Conservation (phyloP, 768 basidiomycete species). For the Tricholoma saponaceum region DNA sequence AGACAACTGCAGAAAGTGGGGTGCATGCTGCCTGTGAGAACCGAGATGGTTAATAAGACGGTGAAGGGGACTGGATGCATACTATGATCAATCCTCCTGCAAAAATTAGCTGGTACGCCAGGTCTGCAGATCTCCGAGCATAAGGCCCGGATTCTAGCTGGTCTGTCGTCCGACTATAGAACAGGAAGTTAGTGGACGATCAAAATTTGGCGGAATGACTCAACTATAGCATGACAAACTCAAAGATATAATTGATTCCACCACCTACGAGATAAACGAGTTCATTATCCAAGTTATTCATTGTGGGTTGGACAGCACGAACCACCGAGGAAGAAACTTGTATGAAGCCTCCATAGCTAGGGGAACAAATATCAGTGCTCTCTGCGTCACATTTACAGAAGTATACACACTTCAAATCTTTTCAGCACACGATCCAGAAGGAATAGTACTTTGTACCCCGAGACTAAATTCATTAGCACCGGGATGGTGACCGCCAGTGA, state of each 20-base stretch:
- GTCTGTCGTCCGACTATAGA: slow-evolving; percentile 56
- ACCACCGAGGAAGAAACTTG: slow-evolving; percentile 75
- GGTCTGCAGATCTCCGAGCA: slow-evolving; percentile 59
- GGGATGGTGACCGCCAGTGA: slow-evolving; percentile 59
- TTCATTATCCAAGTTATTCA: background rate
- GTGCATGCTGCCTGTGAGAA: slow-evolving; percentile 44
- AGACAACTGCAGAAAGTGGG: slow-evolving; percentile 52
- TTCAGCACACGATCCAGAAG: slow-evolving; percentile 37
- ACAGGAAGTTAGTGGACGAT: background rate
- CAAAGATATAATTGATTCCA: slow-evolving; percentile 59
- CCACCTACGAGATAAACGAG: slow-evolving; percentile 24
- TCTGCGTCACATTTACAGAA: background rate
- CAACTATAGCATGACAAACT: slow-evolving; percentile 71
- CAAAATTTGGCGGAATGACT: slow-evolving; percentile 2
- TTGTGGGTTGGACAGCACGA: slow-evolving; percentile 11
- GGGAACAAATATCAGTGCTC: background rate
- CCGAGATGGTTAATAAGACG: background rate
- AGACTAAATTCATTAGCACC: slow-evolving; percentile 48
- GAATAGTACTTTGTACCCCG: slow-evolving; percentile 54
- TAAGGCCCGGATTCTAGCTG: slow-evolving; percentile 64
- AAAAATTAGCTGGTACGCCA: slow-evolving; percentile 69
- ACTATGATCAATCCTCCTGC: slow-evolving; percentile 58
- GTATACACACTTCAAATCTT: slow-evolving; percentile 47
- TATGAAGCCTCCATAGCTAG: slow-evolving; percentile 71
- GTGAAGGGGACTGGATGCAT: slow-evolving; percentile 21